phyloP scores from a whole-genome alignment of 495 filamentous ascomycete genomes.

The Mytilinidion resinicola region DNA sequence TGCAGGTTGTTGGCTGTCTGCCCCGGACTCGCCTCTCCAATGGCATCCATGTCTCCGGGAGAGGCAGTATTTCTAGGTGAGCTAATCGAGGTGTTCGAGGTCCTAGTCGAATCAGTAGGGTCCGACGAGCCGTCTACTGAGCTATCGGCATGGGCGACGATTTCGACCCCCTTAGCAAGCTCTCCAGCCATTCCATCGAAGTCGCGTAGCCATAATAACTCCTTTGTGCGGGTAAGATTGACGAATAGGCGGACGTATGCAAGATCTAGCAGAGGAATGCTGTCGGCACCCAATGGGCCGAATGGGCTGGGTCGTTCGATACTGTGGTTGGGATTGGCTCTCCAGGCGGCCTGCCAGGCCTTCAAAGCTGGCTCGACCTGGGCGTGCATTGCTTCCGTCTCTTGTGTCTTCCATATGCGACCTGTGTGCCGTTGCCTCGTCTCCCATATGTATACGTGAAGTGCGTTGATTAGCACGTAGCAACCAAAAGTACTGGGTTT shows the following conservation, averaged over 20 bases:
- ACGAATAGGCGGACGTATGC: constrained; percentile 93
- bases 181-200: constrained; percentile 92
- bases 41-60: constrained; percentile 30
- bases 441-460: constrained; percentile 99
- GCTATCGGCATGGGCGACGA: constrained; percentile 67
- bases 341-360: constrained; percentile 95
- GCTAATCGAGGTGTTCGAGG: constrained; percentile 43
- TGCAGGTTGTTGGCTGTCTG: constrained; percentile 40
- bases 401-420: constrained; percentile 81
- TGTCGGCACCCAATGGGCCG: constrained; percentile 86
- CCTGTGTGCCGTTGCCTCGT: constrained; percentile 86
- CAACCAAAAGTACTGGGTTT: constrained; percentile 93
- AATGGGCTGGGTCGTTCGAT: constrained; percentile 84
- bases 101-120: constrained; percentile 44
- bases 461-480: constrained; percentile 84
- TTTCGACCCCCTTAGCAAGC: constrained; percentile 69
- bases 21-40: constrained; percentile 43
- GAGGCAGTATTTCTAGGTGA: constrained; percentile 17
- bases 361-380: constrained; percentile 92
- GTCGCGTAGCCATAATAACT: constrained; percentile 90
- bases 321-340: constrained; percentile 77
- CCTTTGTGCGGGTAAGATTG: constrained; percentile 83
- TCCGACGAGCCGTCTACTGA: constrained; percentile 50
- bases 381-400: constrained; percentile 92
- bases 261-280: constrained; percentile 88